A percentile compares a stretch with the other conserved stretches of the same genome.
Evolutionary conservation across 768 basidiomycete species (phyloP).

Genomic region (Daedaleopsis sinensis): DNA sequence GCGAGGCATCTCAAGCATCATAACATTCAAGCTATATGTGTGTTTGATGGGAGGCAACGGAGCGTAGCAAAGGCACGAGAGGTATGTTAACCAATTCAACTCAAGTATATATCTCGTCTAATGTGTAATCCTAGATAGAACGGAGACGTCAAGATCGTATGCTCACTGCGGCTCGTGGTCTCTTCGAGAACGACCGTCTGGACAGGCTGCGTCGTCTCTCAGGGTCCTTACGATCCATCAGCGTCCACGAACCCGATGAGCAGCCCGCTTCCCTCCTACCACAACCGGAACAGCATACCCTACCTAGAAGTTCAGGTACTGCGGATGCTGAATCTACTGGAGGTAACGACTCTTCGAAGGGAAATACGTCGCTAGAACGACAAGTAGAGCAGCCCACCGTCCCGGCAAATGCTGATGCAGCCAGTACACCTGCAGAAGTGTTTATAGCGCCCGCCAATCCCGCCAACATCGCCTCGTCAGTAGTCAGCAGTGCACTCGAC

Average conservation of each 20-base stretch:
- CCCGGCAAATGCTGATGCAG: neutral
- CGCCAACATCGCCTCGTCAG: neutral
- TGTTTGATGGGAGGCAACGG: conserved; percentile 78
- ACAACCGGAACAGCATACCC: neutral
- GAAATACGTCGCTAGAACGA: neutral
- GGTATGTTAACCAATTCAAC: conserved; percentile 41
- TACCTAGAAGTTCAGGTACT: neutral
- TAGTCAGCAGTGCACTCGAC: neutral
- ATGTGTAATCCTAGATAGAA: conserved; percentile 44
- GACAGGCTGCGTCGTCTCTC: conserved; percentile 48
- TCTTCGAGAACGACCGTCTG: conserved; percentile 61
- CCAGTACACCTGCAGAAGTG: neutral
- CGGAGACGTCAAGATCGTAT: conserved; percentile 56
- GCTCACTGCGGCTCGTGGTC: conserved; percentile 52
- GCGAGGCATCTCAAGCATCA: conserved; percentile 60
- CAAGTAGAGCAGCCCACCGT: neutral
- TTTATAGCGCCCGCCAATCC: too few species aligned
- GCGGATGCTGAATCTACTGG: too few species aligned
- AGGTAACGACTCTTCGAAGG: too few species aligned
- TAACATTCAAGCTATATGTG: conserved; percentile 65
- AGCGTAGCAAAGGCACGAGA: conserved; percentile 70
- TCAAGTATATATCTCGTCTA: neutral
- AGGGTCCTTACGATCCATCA: conserved; percentile 21
- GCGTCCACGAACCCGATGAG: conserved; percentile 5
- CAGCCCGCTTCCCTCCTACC: conserved; percentile 35